phyloP scores from a whole-genome alignment of 257 asterid genomes.

The Solanum corneliomulleri region DNA sequence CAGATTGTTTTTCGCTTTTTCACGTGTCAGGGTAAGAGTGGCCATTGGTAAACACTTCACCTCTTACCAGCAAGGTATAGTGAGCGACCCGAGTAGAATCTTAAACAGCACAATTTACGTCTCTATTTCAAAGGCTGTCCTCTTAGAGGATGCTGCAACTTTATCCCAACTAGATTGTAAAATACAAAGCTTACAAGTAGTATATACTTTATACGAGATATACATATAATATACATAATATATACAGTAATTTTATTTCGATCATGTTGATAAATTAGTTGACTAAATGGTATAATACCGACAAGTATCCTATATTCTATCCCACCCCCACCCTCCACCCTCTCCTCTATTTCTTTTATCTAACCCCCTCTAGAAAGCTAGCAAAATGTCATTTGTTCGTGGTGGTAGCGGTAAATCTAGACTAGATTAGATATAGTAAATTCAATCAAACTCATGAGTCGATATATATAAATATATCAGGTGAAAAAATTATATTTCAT shows the following conservation, averaged over 20 bases:
- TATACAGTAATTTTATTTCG: neutral
- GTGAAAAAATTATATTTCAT: neutral
- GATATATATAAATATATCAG: neutral
- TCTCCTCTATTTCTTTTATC: neutral
- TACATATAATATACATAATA: neutral
- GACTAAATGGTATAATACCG: neutral
- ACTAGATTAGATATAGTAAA: neutral
- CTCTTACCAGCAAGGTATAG: neutral
- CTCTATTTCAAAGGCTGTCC: neutral
- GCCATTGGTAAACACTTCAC: neutral
- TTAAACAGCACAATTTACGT: neutral
- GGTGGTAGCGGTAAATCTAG: neutral
- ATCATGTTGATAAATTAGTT: neutral
- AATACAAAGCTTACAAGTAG: too few species aligned
- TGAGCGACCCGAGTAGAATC: neutral
- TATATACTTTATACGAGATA: too few species aligned
- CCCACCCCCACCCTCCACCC: too few species aligned
- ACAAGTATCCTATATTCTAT: too few species aligned
- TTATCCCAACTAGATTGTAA: neutral
- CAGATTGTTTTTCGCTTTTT: neutral
- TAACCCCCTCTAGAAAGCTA: neutral
- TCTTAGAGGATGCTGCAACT: neutral
- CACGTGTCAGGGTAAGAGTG: neutral
- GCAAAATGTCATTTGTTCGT: neutral
- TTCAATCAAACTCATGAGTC: too few species aligned